Conservation (phyloP, 116 monocot genomes). For the Posidonia oceanica region DNA sequence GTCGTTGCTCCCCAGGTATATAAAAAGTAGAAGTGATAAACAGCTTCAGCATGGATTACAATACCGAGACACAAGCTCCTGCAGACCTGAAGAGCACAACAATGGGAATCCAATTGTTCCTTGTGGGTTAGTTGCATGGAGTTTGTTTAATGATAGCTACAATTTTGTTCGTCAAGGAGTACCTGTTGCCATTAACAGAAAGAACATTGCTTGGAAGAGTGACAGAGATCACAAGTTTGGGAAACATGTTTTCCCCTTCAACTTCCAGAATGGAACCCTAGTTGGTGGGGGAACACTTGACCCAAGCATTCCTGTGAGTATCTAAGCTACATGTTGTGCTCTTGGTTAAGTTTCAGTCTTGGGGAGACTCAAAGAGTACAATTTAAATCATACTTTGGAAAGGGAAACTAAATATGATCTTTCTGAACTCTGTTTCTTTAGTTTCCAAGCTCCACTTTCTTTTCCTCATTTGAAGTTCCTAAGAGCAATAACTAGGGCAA, state of each 20-base stretch:
- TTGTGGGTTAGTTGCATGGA: slow-evolving; percentile 96
- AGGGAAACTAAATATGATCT: too few relatives aligned
- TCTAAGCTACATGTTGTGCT: too few relatives aligned
- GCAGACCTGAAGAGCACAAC: slow-evolving; percentile 37
- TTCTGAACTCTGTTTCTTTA: too few relatives aligned
- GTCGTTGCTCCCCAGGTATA: slow-evolving; percentile 40
- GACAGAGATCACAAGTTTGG: slow-evolving; percentile 81
- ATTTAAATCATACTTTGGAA: too few relatives aligned
- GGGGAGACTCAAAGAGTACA: too few relatives aligned
- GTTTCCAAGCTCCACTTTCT: too few relatives aligned
- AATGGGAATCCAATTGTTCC: slow-evolving; percentile 75
- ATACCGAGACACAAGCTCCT: slow-evolving; percentile 42
- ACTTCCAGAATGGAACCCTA: slow-evolving; percentile 80
- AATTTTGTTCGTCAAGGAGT: slow-evolving; percentile 25
- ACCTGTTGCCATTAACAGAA: slow-evolving; percentile 41
- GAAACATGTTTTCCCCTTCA: slow-evolving; percentile 68
- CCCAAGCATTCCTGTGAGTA: slow-evolving; percentile 56
- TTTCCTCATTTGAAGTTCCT: too few relatives aligned
- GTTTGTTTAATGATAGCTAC: slow-evolving; percentile 87
- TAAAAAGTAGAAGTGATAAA: slow-evolving; percentile 79
- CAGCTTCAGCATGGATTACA: slow-evolving; percentile 51
- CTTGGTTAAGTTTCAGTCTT: too few relatives aligned
- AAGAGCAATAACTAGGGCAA: too few relatives aligned
- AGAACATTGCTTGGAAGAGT: slow-evolving; percentile 76
- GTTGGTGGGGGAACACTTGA: slow-evolving; percentile 71